phyloP scores from a whole-genome alignment of 495 filamentous ascomycete species.

The Penicillium bovifimosum region DNA sequence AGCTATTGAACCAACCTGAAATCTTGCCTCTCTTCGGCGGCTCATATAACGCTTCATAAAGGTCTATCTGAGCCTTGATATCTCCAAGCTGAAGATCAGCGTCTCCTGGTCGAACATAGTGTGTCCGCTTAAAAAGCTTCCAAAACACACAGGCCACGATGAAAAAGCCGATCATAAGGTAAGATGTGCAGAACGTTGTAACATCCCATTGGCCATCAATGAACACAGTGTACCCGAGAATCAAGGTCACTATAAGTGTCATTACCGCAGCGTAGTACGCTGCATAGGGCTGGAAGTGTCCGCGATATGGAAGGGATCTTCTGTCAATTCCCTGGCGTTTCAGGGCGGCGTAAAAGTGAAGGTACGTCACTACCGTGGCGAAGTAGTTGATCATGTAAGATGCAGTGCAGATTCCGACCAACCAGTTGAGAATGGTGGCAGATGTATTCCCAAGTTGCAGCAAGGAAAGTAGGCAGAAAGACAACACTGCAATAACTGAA shows the following conservation, averaged over 20 bases:
- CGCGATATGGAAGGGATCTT: constrained; percentile 24
- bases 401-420: constrained; percentile 25
- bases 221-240: constrained; percentile 30
- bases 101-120: constrained; percentile 32
- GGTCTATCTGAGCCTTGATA: constrained; percentile 54
- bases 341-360: constrained; percentile 33
- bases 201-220: constrained; percentile 23
- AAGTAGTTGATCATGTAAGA: constrained; percentile 33
- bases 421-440: constrained; percentile 25
- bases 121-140: constrained; percentile 50
- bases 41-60: constrained; percentile 44
- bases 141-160: constrained; percentile 44
- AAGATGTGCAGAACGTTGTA: constrained; percentile 23
- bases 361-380: constrained; percentile 48
- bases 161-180: constrained; percentile 46
- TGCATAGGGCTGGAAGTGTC: constrained; percentile 30
- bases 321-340: constrained; percentile 31
- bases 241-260: constrained; percentile 29
- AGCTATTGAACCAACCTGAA: constrained; percentile 10
- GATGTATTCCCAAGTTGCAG: constrained; percentile 24
- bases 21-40: constrained; percentile 11
- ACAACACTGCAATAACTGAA: constrained; percentile 32
- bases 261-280: constrained; percentile 28
- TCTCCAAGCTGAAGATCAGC: constrained; percentile 32
- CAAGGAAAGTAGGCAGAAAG: constrained; percentile 37